Conservation (phyloP, 495 filamentous ascomycete species). For the Penicillium verhagenii region DNA sequence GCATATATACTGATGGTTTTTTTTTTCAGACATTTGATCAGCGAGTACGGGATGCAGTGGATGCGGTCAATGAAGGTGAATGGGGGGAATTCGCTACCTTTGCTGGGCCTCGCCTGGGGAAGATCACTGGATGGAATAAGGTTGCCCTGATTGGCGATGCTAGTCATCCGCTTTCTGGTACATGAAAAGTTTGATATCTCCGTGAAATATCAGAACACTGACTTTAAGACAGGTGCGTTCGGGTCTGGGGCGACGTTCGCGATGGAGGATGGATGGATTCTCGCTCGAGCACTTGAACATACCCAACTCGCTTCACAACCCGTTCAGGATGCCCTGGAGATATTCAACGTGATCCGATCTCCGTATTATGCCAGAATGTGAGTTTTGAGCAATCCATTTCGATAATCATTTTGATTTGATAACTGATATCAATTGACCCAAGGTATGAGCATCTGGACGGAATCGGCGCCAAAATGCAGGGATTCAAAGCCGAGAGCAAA, state of each 20-base stretch:
- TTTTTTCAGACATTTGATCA: slow-evolving; percentile 31
- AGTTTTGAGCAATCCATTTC: neutral
- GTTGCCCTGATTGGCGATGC: slow-evolving; percentile 50
- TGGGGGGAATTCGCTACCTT: slow-evolving; percentile 48
- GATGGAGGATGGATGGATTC: slow-evolving; percentile 50
- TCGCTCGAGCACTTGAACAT: slow-evolving; percentile 42
- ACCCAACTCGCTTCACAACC: slow-evolving; percentile 13
- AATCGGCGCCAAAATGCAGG: slow-evolving; percentile 19
- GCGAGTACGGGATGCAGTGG: slow-evolving; percentile 33
- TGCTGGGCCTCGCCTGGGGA: slow-evolving; percentile 35
- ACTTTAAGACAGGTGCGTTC: slow-evolving; percentile 26
- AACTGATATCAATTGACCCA: neutral
- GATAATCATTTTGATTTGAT: neutral
- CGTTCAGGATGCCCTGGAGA: slow-evolving; percentile 31
- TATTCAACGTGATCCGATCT: slow-evolving; percentile 42
- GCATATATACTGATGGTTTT: slow-evolving; percentile 1
- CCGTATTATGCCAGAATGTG: slow-evolving; percentile 42
- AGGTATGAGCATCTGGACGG: slow-evolving; percentile 41
- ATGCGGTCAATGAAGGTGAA: slow-evolving; percentile 31
- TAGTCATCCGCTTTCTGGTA: slow-evolving; percentile 46
- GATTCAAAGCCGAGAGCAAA: slow-evolving; percentile 11
- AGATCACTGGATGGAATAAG: slow-evolving; percentile 43
- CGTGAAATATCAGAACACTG: neutral
- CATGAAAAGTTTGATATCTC: neutral
- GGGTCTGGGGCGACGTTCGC: slow-evolving; percentile 52